A percentile compares a stretch with the other conserved stretches of the same genome.
These are phyloP conservation scores for Phaeotremella fagi DNA, from an alignment of 768 basidiomycete species.

Conservation along the genomic window DNA sequence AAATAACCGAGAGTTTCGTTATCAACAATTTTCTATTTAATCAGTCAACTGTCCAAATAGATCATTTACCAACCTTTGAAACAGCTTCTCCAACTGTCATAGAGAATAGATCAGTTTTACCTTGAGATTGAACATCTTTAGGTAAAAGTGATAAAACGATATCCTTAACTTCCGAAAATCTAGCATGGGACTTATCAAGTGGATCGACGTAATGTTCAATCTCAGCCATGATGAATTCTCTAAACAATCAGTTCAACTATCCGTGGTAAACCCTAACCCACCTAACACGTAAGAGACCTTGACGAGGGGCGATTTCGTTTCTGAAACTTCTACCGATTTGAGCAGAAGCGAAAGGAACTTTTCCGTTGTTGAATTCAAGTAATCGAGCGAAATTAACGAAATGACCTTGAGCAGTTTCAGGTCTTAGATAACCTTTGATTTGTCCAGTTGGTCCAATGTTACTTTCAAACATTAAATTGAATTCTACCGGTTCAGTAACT, in stretches of 20 bases:
- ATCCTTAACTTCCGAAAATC: conserved; percentile 76
- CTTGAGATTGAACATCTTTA: conserved; percentile 73
- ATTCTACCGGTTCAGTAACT: conserved; percentile 85
- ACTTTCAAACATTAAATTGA: conserved; percentile 98
- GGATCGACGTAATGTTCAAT: conserved; percentile 99
- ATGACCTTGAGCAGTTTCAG: conserved; percentile 97
- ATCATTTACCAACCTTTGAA: conserved; percentile 49
- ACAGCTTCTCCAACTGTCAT: conserved; percentile 89
- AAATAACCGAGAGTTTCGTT: conserved; percentile 99
- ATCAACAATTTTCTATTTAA: conserved; percentile 66
- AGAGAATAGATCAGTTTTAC: conserved; percentile 59
- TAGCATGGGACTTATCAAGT: conserved; percentile 74
- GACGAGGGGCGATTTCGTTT: conserved; percentile 96
- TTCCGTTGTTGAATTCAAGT: conserved; percentile 96
- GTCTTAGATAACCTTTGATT: conserved; percentile 94
- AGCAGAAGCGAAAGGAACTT: conserved; percentile 92
- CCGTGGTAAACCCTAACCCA: conserved; percentile 14
- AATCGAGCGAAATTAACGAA: conserved; percentile 97
- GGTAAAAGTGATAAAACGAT: conserved; percentile 72
- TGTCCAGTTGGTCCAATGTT: conserved; percentile 97
- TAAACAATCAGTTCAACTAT: conserved; percentile 6
- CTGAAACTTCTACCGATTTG: conserved; percentile 95
- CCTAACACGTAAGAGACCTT: conserved; percentile 91
- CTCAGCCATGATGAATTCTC: conserved; percentile 98
- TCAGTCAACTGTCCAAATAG: background rate